Evolutionary conservation across 164 flowering plant species (phyloP), one percentile per base, ranked within the genome.

Genomic region (Dillenia turbinata): DNA sequence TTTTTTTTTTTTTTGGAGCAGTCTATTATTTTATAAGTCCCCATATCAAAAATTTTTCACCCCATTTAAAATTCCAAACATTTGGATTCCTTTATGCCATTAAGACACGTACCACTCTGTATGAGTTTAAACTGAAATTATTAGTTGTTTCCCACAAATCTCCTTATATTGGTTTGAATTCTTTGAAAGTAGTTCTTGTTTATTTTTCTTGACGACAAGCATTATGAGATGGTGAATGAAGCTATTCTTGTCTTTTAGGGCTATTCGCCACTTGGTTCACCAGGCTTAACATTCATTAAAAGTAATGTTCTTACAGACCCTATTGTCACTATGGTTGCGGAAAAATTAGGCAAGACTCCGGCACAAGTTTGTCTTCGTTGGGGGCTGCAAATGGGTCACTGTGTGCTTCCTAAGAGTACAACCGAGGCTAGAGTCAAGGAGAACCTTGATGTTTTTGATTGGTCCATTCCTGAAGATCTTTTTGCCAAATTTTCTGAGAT

Each of bases 381-480:
- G 97, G 97, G 93, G 3, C 73, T 88, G 52, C 93, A 91, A 66
- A 84, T 76, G 89, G 93, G 92, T 57, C 83, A 88, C 19, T 85
- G 97, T 69, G 86, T 90, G 53, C 85, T 90, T 11, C 95, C 97
- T 8, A 90, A 90, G 75, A 88, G 91, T 66, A 81, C 82, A 2
- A 73, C 66, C 43, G 93, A 83, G 59, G 56, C 65, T 14, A 81
- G 97, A 71, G 83, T 88, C 59, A 81, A 81, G 76, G 80, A 88
- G 58, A 91, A 91, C 56, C 72, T 85, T 44, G 83, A 87, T 48
- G 64, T 91, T 50, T 85, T 84, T 68, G 82, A 69, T 47, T 91
- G 97, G 97, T 82, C 83, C 19, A 92, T 87, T 24, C 96, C 95
- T 8, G 82, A 82, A 9, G 90, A 92, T 54, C 70, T 87, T 65